phyloP scores from a whole-genome alignment of 2,329 filamentous ascomycete species.

The Pseudocercospora fijiensis region DNA sequence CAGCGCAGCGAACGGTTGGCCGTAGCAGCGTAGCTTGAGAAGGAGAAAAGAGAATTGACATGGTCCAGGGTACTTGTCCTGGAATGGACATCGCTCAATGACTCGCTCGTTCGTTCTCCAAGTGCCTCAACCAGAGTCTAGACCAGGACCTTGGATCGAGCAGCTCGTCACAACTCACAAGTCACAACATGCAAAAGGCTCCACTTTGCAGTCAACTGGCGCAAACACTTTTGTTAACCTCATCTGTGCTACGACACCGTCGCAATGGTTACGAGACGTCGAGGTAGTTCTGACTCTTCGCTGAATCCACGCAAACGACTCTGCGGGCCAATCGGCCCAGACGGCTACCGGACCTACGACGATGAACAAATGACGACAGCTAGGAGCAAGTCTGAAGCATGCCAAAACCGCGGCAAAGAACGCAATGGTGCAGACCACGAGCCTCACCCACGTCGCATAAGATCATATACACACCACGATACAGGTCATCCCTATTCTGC shows the following conservation, averaged over 20 bases:
- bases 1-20: neutral
- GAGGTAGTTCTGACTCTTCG: neutral
- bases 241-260: neutral
- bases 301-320: neutral
- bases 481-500: neutral
- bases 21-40: neutral
- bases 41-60: neutral
- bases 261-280: neutral
- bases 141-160: neutral
- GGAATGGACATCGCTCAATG: neutral
- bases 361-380: neutral
- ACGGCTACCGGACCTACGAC: neutral
- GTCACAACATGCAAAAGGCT: neutral
- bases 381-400: neutral
- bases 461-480: neutral
- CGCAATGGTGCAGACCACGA: neutral
- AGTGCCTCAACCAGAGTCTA: neutral
- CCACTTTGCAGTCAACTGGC: neutral
- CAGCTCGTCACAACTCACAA: neutral
- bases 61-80: neutral
- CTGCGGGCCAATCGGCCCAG: neutral
- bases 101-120: constrained; percentile 4
- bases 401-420: neutral
- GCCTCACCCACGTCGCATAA: neutral
- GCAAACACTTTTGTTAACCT: neutral